Evolutionary conservation across 495 filamentous ascomycete species (phyloP).

Genomic region (Trichoderma virens): DNA sequence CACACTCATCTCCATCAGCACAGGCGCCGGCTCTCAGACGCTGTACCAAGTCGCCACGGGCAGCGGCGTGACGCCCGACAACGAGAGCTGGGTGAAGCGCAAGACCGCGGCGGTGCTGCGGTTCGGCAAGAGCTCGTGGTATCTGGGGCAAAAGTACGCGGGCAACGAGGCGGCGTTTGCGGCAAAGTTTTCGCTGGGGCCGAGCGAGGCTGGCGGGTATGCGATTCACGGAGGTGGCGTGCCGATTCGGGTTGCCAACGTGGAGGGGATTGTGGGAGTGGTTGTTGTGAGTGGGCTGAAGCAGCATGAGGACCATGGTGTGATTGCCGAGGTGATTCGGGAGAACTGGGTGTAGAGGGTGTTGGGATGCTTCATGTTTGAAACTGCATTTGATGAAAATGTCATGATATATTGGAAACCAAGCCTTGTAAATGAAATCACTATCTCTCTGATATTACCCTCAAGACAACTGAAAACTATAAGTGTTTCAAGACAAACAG

Average conservation of each 20-base stretch:
- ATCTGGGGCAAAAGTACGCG: slow-evolving; percentile 51
- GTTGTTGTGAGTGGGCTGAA: slow-evolving; percentile 69
- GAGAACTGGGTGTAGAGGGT: slow-evolving; percentile 30
- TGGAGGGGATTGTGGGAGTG: slow-evolving; percentile 65
- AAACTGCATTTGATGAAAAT: background rate
- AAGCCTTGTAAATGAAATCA: no score
- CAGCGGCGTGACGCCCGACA: slow-evolving; percentile 52
- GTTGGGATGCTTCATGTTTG: background rate
- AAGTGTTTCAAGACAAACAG: no score
- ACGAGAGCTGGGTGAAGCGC: slow-evolving; percentile 53
- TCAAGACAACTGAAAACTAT: no score
- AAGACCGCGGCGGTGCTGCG: slow-evolving; percentile 56
- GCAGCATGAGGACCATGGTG: slow-evolving; percentile 70
- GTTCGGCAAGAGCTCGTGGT: slow-evolving; percentile 61
- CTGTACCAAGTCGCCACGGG: slow-evolving; percentile 38
- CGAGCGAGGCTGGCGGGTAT: slow-evolving; percentile 49
- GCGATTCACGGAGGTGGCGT: slow-evolving; percentile 69
- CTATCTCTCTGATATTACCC: no score
- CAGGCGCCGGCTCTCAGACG: slow-evolving; percentile 47
- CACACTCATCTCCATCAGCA: slow-evolving; percentile 58
- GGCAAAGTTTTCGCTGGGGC: slow-evolving; percentile 2
- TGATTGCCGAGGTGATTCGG: slow-evolving; percentile 58
- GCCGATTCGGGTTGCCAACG: slow-evolving; percentile 58
- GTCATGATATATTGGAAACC: no score
- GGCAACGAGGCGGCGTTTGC: slow-evolving; percentile 41